phyloP scores from a whole-genome alignment of 805 yeast species.

The Metschnikowia dekortorum region DNA sequence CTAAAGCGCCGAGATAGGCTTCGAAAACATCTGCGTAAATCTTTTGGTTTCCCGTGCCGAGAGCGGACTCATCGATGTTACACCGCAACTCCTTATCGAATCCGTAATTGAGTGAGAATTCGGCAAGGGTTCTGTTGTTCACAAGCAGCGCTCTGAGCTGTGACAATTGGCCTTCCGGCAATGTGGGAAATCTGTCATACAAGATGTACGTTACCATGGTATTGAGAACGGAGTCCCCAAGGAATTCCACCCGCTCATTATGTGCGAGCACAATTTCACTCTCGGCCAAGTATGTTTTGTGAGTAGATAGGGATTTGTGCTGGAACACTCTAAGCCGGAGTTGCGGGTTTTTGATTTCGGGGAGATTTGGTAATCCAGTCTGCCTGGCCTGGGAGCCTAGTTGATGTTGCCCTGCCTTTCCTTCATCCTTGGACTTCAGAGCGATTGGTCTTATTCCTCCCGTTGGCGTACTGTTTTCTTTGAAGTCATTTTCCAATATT shows the following conservation, averaged over 20 bases:
- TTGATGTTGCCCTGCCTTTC: too few species aligned
- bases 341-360: slow-evolving; percentile 55
- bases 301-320: slow-evolving; percentile 70
- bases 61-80: slow-evolving; percentile 43
- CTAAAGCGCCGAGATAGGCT: slow-evolving; percentile 87
- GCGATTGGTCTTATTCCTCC: neutral
- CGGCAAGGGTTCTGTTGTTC: slow-evolving; percentile 64
- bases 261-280: slow-evolving; percentile 58
- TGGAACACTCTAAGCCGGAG: slow-evolving; percentile 70
- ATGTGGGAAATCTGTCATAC: slow-evolving; percentile 60
- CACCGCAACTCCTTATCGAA: slow-evolving; percentile 54
- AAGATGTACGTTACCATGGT: slow-evolving; percentile 66
- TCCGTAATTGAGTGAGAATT: slow-evolving; percentile 67
- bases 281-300: slow-evolving; percentile 51
- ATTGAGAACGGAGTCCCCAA: slow-evolving; percentile 85
- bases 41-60: slow-evolving; percentile 57
- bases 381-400: neutral
- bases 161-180: slow-evolving; percentile 79
- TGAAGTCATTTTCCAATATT: slow-evolving; percentile 38
- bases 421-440: neutral
- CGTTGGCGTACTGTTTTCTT: neutral
- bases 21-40: slow-evolving; percentile 87
- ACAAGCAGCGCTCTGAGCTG: slow-evolving; percentile 65
- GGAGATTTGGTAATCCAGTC: slow-evolving; percentile 58
- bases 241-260: slow-evolving; percentile 84